A percentile compares a stretch with the other conserved stretches of the same genome.
Conservation (phyloP, 176 grass and related monocot species). For the Coix lacrymajobi region DNA sequence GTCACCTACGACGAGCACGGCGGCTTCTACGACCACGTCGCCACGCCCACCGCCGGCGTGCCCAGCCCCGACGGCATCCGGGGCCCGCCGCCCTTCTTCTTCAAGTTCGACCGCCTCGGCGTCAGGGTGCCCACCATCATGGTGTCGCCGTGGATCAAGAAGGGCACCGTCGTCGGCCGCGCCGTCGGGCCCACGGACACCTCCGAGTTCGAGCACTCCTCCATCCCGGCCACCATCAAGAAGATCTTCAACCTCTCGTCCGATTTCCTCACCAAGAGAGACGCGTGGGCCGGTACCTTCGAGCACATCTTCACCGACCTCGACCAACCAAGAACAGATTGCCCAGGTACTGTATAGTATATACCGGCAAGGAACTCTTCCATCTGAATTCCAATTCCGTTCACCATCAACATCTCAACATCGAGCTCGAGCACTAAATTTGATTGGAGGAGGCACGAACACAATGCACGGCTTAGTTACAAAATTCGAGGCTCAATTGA, state of each 20-base stretch:
- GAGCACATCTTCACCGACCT: slow-evolving; percentile 59
- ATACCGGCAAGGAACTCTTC: neutral
- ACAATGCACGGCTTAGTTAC: neutral
- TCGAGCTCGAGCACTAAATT: neutral
- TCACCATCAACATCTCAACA: neutral
- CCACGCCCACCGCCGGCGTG: slow-evolving; percentile 65
- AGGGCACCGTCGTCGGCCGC: slow-evolving; percentile 57
- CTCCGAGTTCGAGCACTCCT: slow-evolving; percentile 90
- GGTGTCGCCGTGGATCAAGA: slow-evolving; percentile 90
- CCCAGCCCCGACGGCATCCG: slow-evolving; percentile 80
- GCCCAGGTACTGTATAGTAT: slow-evolving; percentile 64
- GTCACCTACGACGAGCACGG: slow-evolving; percentile 96
- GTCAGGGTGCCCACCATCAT: slow-evolving; percentile 80
- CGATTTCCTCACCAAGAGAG: slow-evolving; percentile 73
- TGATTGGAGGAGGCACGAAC: neutral
- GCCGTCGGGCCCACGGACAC: slow-evolving; percentile 45
- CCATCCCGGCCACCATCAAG: slow-evolving; percentile 88
- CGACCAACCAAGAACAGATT: slow-evolving; percentile 67
- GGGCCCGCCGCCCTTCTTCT: slow-evolving; percentile 62
- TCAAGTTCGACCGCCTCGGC: slow-evolving; percentile 78
- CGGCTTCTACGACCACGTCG: slow-evolving; percentile 83
- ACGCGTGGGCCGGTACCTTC: slow-evolving; percentile 93
- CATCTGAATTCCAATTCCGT: neutral
- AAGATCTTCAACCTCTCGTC: slow-evolving; percentile 77
- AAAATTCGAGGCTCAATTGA: neutral